Evolutionary conservation across 306 rosid genomes (phyloP), one percentile per base, ranked within the genome.

Genomic region (Malus orientalis): DNA sequence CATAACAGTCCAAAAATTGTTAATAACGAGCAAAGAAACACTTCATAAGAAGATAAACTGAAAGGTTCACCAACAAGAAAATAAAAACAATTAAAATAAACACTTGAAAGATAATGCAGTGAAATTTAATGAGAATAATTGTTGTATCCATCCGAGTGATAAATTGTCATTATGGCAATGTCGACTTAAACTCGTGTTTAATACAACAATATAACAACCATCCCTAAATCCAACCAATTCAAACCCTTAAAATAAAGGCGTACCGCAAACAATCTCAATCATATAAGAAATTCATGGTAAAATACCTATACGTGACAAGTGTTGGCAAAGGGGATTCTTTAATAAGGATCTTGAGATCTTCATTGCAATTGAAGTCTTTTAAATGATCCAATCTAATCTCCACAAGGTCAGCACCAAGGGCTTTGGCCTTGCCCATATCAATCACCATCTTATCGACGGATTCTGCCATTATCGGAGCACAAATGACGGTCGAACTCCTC

Each of bases 341-440:
- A 62, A 88, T 79, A 11, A 91, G 77, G 60, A 79, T 49, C 71
- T 76, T 82, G 40, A 91, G 83, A 73, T 88, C 89, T n/a, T 81
- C 76, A 32, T 11, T 29, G 38, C 84, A 85, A 76, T 82, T 38
- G 80, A 88, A 88, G 77, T 8, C 78, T 82, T 88, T 85, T 83
- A 91, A 76, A 69, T 79, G 76, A 81, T 88, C 93, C 78, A 91
- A 84, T 75, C 96, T 86, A 70, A 91, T 79, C 86, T 91, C 96
- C 61, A 88, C 91, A 80, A 91, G 83, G 81, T 91, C 91, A 69
- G 89, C 96, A 64, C 84, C 93, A 70, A 49, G 47, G 33, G 81
- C 70, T 71, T 84, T 86, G 11, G 93, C 93, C 69, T 76, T 81
- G 36, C 45, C 70, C 49, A 84, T 69, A 14, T 85, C 77, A 69